Base-by-base conservation (phyloP, 2,329 filamentous ascomycete genomes). In the Fusarium begoniae region DNA sequence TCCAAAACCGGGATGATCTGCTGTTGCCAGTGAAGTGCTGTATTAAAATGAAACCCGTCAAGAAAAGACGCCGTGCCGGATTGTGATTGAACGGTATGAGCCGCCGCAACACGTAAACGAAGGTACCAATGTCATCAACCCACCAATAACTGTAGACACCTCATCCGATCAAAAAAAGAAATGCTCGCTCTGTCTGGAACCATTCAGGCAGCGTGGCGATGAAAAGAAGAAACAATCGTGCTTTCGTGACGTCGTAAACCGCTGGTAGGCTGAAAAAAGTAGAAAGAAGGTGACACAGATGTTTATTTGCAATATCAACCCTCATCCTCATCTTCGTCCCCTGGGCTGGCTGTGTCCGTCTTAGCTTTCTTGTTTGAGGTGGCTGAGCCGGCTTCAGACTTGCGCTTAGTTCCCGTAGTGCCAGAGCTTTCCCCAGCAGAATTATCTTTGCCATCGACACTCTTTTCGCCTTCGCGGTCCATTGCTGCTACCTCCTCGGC, bases 401-500 rank as follows among this genome's bases (percentile, higher is more conserved):
- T 92, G 77, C 90, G 86, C 83, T 92, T 92, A 40, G 85, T 86
- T 63, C 87, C 87, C 15, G 85, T 77, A 58, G 77, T 69, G 57
- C 79, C 76, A 44, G 76, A 67, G 53, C 75, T 80, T 40, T 75
- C 72, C 8, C 75, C 67, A 9, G 75, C 72, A 37, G 63, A 58
- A 57, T 79, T 80, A 6, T 80, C 81, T 22, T 84, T 83, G 55
- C 73, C 78, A 15, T 79, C 78, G 7, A 73, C 80, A 58, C 83
- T 85, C 77, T 89, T 89, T 54, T 88, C 89, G 53, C 74, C 77
- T 22, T 87, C 88, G 77, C 90, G 90, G 80, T 98, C 95, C 86
- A 98, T 95, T 57, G 93, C 92, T 11, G 95, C 94, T 8, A 98
- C 95, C 82, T 99, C 96, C 65, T 98, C 96, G 3, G 96, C 96